Evolutionary conservation across 2,329 filamentous ascomycete species (phyloP).

Genomic region (Ophiostoma sp.): DNA sequence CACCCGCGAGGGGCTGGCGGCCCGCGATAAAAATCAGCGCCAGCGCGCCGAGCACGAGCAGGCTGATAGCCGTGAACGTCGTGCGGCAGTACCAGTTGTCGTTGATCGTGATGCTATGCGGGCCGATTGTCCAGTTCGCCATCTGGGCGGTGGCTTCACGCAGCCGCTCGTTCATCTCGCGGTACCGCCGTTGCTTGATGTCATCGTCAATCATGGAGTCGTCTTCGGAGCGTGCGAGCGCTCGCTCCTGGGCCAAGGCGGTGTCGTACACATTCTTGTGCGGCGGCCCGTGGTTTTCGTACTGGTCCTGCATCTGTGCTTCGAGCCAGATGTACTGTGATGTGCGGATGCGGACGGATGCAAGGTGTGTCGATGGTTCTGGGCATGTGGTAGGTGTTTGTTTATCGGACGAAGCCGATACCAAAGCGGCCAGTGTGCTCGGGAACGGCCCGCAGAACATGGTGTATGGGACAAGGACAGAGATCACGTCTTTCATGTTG

Average conservation of each 20-base stretch:
- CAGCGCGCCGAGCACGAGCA: background rate
- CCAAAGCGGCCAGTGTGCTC: background rate
- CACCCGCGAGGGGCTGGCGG: background rate
- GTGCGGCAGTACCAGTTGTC: conserved; percentile 15
- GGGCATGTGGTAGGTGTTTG: background rate
- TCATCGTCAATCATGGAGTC: background rate
- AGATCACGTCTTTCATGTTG: conserved; percentile 11
- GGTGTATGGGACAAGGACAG: conserved; percentile 12
- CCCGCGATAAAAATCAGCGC: background rate
- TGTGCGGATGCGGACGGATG: conserved; percentile 6
- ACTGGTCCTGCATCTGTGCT: background rate
- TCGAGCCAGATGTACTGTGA: conserved; percentile 11
- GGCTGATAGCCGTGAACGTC: background rate
- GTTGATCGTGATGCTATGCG: conserved; percentile 9
- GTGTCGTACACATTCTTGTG: conserved; percentile 8
- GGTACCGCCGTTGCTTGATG: background rate
- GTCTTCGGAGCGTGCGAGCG: conserved; percentile 6
- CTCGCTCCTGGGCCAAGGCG: conserved; percentile 11
- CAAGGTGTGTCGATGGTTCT: background rate
- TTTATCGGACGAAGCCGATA: background rate
- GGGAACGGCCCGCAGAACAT: conserved; percentile 12
- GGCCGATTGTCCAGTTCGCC: conserved; percentile 6
- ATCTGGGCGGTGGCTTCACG: background rate
- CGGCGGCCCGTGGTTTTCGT: background rate
- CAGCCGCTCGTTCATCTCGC: conserved; percentile 8